Base-by-base conservation (phyloP, 2,329 filamentous ascomycete genomes). In the Arachnomyces sp. region DNA sequence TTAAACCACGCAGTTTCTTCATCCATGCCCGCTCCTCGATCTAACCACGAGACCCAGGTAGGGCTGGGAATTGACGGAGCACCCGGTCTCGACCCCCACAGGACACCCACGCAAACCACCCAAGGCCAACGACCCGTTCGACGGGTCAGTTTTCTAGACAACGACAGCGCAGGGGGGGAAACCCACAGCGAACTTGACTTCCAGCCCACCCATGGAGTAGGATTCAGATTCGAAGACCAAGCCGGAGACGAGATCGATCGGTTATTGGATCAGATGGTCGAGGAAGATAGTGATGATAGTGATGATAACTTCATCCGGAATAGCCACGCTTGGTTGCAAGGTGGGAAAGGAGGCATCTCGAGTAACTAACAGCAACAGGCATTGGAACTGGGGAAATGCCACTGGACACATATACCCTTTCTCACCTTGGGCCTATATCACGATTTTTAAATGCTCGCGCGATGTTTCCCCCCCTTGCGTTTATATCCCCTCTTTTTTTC, bases 161-260 rank as follows among this genome's bases (percentile, higher is more conserved):
- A 43, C 18, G 36, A 14, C 13, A 40, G 46, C 39, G 53, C 46
- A 34, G 28, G 18, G 8, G 11, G 17, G 4, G 9, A 37, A 4
- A 13, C 4, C 9, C 14, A 17, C 30, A 46, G 29, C 25, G 33
- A 35, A 28, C 28, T 45, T 8, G 21, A 25, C 21, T 25, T 25
- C 21, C 21, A 25, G 5, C 21, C 21, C 21, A 25, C n/a, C n/a
- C n/a, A n/a, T n/a, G n/a, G n/a, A n/a, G n/a, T 31, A 41, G 21
- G 21, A 5, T 25, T 25, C 21, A 33, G 39, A 12, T 36, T 47
- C 15, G 47, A 49, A 31, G 40, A 47, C 28, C 28, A 49, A 32
- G 45, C 47, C n/a, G 47, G 47, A 31, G 53, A 54, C 17, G 48
- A 52, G 12, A 56, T 58, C 35, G 55, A 56, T 29, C 53, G 50